Base-by-base conservation (phyloP, 257 asterid species). In the Ophiorrhiza pumila region DNA sequence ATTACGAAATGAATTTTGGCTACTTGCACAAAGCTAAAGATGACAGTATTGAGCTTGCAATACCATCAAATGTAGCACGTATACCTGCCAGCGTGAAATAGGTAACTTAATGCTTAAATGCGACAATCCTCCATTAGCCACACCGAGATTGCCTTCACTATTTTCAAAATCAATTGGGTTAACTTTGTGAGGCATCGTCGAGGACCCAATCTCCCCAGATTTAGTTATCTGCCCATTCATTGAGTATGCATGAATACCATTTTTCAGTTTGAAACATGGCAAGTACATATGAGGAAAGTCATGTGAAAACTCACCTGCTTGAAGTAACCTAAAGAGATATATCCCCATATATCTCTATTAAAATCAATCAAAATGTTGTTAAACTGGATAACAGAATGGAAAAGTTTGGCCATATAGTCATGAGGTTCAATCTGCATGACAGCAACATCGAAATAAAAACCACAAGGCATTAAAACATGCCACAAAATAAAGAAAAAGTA, bases 171-270 rank as follows among this genome's bases (percentile, higher is more conserved):
- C 97, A 35, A 89, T 92, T 39, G 98, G 97, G 78, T 92, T 92
- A 45, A 92, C 97, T 83, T 92, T 89, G 86, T 92, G 97, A 53
- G 97, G 98, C 98, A 92, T 92, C 18, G 98, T 92, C 2, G 97
- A 92, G 50, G 97, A 90, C 59, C 97, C 98, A 67, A 92, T 83
- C 86, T 90, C 97, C 53, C 96, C 97, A 70, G 91, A 93, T 85
- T 87, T 92, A 49, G 96, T 92, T 79, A 71, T 89, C 98, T 92
- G 91, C 61, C 61, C 63, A 82, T 62, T 27, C 31, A 57, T 22
- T 49, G n/a, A 65, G n/a, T 20, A 68, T 37, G 63, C 43, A 68
- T 52, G 37, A 37, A 56, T 20, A 50, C 39, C 35, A 20, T 15
- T 41, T 15, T 22, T 18, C 20, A 37, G 45, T 32, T 35, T 35